phyloP scores from a whole-genome alignment of 2,329 filamentous ascomycete species.

The Colletotrichum sansevieriae region DNA sequence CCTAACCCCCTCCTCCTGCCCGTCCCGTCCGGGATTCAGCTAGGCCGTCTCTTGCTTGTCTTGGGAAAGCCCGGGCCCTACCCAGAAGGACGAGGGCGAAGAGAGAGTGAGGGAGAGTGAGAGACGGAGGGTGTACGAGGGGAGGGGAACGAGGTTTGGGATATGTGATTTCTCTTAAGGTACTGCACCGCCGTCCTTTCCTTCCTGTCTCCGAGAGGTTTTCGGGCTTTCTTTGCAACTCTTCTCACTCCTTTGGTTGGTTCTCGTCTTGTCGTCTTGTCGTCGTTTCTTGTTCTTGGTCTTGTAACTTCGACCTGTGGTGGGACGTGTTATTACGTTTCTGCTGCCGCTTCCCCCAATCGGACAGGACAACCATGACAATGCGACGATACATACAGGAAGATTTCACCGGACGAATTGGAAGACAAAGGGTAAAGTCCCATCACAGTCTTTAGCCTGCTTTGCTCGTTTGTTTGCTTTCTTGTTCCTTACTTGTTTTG shows the following conservation, averaged over 20 bases:
- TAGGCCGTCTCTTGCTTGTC: neutral
- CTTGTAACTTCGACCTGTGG: slow-evolving; percentile 2
- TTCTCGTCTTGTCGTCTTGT: neutral
- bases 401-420: too few species aligned
- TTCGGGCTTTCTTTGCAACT: slow-evolving; percentile 24
- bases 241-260: slow-evolving; percentile 16
- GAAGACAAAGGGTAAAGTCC: neutral
- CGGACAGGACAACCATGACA: too few species aligned
- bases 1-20: neutral
- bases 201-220: neutral
- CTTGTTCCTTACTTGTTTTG: neutral
- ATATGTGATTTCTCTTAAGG: slow-evolving; percentile 38
- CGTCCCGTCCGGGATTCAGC: neutral
- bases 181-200: slow-evolving; percentile 22
- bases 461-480: neutral
- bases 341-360: neutral
- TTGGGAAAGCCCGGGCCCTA: neutral
- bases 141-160: neutral
- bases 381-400: neutral
- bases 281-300: neutral
- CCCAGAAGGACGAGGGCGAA: neutral
- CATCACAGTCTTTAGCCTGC: slow-evolving; percentile 2
- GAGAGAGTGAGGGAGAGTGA: neutral
- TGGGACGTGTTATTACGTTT: slow-evolving; percentile 33
- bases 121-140: neutral